phyloP scores from a whole-genome alignment of 371 early-diverging fungal species.

The Enterospora canceri region DNA sequence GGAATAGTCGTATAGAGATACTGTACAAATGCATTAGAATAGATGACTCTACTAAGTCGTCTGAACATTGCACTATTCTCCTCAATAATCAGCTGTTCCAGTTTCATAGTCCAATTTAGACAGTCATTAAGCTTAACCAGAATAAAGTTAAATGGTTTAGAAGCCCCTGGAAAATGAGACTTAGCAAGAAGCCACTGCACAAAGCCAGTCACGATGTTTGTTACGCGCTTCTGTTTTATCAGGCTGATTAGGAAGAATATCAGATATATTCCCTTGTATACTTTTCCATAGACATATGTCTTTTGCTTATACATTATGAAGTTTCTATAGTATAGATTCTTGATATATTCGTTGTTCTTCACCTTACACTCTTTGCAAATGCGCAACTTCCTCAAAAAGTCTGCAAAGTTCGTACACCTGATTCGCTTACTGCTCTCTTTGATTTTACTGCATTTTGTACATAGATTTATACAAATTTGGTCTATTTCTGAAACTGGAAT shows the following conservation, averaged over 20 bases:
- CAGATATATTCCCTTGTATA: background rate
- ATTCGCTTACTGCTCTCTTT: constrained; percentile 8
- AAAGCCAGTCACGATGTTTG: background rate
- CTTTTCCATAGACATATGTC: background rate
- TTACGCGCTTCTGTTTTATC: background rate
- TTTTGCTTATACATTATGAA: constrained; percentile 24
- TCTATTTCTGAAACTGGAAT: constrained; percentile 23
- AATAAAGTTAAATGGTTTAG: too few species aligned
- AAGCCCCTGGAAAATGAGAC: too few species aligned
- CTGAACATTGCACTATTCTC: background rate
- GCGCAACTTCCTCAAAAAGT: constrained; percentile 26
- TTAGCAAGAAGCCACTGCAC: too few species aligned
- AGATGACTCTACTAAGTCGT: background rate
- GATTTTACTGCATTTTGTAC: constrained; percentile 7
- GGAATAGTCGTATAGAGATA: background rate
- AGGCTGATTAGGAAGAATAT: background rate
- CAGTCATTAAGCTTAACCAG: too few species aligned
- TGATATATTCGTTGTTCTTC: constrained; percentile 15
- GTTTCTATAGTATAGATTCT: constrained; percentile 26
- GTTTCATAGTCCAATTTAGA: too few species aligned
- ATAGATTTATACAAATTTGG: constrained; percentile 10
- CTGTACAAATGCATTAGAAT: background rate
- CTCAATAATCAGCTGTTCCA: background rate
- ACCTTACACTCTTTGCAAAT: constrained; percentile 36
- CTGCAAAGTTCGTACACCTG: constrained; percentile 15